Evolutionary conservation across 2,329 filamentous ascomycete genomes (phyloP).

Genomic region (Pestalotiopsis sp.): DNA sequence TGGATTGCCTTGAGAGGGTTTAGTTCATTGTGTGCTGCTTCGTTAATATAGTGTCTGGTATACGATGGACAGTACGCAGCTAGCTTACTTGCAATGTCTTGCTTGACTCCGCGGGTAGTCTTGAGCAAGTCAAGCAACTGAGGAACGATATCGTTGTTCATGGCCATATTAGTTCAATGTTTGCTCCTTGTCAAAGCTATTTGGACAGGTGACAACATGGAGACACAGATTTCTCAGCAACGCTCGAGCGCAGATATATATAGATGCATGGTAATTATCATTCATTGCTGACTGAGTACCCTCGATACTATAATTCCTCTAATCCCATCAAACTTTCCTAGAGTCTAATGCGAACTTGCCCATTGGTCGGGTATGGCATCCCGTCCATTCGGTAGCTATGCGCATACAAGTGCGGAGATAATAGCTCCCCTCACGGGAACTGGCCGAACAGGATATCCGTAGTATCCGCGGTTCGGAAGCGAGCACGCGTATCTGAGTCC

Average conservation of each 20-base stretch:
- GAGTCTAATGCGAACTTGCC: not conserved
- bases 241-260: no score
- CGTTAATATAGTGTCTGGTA: not conserved
- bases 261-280: no score
- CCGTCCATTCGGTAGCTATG: not conserved
- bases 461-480: not conserved
- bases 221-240: not conserved
- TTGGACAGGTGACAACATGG: not conserved
- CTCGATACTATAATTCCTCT: no score
- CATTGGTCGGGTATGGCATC: not conserved
- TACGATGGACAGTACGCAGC: not conserved
- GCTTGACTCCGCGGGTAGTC: conserved; percentile 14
- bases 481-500: not conserved
- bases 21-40: conserved; percentile 1
- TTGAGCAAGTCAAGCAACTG: conserved; percentile 12
- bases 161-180: not conserved
- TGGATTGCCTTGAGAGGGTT: conserved; percentile 13
- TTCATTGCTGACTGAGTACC: no score
- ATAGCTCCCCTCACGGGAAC: not conserved
- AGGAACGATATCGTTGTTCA: not conserved
- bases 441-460: not conserved
- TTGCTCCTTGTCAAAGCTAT: not conserved
- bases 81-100: conserved; percentile 1
- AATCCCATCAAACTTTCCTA: not conserved
- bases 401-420: not conserved